These are phyloP conservation scores for Sutorius australiensis DNA, from an alignment of 768 basidiomycete species.

Conservation along the genomic window DNA sequence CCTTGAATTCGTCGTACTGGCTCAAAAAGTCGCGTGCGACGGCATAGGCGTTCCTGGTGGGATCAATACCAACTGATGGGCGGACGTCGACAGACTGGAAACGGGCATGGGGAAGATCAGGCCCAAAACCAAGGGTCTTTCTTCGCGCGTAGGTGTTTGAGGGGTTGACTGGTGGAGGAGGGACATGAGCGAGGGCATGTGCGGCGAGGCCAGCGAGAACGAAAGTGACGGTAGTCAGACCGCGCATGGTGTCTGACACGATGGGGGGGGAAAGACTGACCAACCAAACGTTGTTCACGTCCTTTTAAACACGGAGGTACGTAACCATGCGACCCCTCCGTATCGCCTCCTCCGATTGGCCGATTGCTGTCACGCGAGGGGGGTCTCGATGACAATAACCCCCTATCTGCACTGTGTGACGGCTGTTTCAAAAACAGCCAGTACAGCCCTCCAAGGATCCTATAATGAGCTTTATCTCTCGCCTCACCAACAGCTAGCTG, in stretches of 20 bases:
- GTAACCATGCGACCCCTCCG: conserved; percentile 13
- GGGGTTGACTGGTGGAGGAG: conserved; percentile 13
- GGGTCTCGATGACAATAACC: conserved; percentile 12
- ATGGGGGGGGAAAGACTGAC: neutral
- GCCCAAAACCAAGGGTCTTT: conserved; percentile 91
- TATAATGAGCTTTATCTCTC: neutral
- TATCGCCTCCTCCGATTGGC: conserved; percentile 16
- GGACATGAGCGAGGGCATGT: conserved; percentile 45
- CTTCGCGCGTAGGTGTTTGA: conserved; percentile 34
- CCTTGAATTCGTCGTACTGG: conserved; percentile 34
- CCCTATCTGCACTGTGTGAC: neutral
- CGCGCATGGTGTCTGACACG: conserved; percentile 45
- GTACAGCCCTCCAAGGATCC: neutral
- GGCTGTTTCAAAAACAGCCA: neutral
- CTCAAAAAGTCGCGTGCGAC: conserved; percentile 62
- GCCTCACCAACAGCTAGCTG: neutral
- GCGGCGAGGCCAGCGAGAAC: conserved; percentile 59
- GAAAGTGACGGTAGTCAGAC: conserved; percentile 60
- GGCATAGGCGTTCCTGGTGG: conserved; percentile 47
- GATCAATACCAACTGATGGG: conserved; percentile 37
- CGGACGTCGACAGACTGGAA: conserved; percentile 47
- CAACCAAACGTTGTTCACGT: neutral
- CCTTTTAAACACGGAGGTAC: conserved; percentile 21
- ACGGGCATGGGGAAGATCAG: conserved; percentile 67
- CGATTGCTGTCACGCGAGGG: conserved; percentile 16